phyloP scores from a whole-genome alignment of 2,329 filamentous ascomycete species.

The Biscogniauxia mediterranea region DNA sequence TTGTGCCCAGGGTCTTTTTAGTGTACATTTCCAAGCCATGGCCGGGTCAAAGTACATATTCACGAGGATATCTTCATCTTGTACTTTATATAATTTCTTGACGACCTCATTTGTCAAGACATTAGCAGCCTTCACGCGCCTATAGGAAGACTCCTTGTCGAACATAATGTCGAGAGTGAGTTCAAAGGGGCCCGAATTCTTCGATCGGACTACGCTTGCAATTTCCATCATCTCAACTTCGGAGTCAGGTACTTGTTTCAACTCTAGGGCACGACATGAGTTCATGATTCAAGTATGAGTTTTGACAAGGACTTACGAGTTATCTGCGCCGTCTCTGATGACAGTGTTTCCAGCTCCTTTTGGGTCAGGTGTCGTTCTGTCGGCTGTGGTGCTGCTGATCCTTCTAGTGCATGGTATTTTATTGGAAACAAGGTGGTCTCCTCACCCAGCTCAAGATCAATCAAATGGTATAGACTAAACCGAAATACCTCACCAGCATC shows the following conservation, averaged over 20 bases:
- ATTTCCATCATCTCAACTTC: constrained; percentile 22
- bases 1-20: constrained; percentile 34
- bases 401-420: background rate
- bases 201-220: constrained; percentile 35
- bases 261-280: background rate
- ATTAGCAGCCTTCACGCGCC: constrained; percentile 29
- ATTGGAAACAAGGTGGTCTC: constrained; percentile 10
- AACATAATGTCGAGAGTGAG: constrained; percentile 44
- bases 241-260: background rate
- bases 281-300: background rate
- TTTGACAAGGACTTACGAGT: background rate
- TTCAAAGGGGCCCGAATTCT: constrained; percentile 43
- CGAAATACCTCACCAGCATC: constrained; percentile 29
- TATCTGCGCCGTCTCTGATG: background rate
- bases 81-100: constrained; percentile 26
- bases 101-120: constrained; percentile 28
- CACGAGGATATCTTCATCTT: constrained; percentile 28
- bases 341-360: constrained; percentile 3
- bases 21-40: constrained; percentile 37
- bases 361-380: constrained; percentile 3
- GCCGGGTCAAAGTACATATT: constrained; percentile 38
- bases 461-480: constrained; percentile 38
- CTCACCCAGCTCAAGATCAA: constrained; percentile 21
- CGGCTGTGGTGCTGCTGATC: background rate
- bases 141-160: constrained; percentile 25